A percentile compares a stretch with the other conserved stretches of the same genome.
phyloP scores from a whole-genome alignment of 805 yeast genomes.

The Saturnispora hagleri region DNA sequence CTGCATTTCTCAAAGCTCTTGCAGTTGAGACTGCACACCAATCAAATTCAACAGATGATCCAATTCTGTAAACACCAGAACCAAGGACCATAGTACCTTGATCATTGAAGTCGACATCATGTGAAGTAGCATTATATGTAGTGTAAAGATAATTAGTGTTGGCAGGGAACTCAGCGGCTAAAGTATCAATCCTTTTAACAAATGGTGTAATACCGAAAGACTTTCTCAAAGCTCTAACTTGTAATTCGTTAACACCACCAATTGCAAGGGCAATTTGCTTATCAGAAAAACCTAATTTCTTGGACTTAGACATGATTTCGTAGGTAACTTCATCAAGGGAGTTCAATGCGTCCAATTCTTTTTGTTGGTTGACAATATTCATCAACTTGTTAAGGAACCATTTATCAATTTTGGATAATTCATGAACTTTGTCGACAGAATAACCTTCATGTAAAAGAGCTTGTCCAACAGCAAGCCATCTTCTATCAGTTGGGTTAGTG shows the following conservation, averaged over 20 bases:
- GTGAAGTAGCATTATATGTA: conserved; percentile 83
- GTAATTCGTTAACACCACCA: conserved; percentile 55
- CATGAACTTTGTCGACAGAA: conserved; percentile 87
- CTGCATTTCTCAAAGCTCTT: conserved; percentile 80
- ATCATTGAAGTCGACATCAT: conserved; percentile 81
- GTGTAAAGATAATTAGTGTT: conserved; percentile 91
- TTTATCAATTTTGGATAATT: conserved; percentile 83
- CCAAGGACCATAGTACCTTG: conserved; percentile 94
- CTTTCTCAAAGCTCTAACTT: conserved; percentile 77
- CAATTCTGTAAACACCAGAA: conserved; percentile 97
- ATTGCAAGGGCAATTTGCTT: conserved; percentile 81
- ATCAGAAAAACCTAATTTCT: conserved; percentile 92
- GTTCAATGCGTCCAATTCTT: conserved; percentile 60
- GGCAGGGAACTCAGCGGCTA: conserved; percentile 99
- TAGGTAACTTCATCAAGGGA: conserved; percentile 50
- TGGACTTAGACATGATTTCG: conserved; percentile 69
- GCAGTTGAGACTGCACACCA: conserved; percentile 99
- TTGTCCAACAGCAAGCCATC: conserved; percentile 98
- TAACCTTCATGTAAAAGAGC: conserved; percentile 88
- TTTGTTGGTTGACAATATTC: conserved; percentile 88
- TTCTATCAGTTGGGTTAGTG: conserved; percentile 85
- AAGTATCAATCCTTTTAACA: conserved; percentile 93
- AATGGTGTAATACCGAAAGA: conserved; percentile 76
- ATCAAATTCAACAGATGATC: conserved; percentile 97
- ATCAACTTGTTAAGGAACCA: conserved; percentile 91